Evolutionary conservation across 2,329 filamentous ascomycete genomes (phyloP).

Genomic region (Fusarium veterinarium): DNA sequence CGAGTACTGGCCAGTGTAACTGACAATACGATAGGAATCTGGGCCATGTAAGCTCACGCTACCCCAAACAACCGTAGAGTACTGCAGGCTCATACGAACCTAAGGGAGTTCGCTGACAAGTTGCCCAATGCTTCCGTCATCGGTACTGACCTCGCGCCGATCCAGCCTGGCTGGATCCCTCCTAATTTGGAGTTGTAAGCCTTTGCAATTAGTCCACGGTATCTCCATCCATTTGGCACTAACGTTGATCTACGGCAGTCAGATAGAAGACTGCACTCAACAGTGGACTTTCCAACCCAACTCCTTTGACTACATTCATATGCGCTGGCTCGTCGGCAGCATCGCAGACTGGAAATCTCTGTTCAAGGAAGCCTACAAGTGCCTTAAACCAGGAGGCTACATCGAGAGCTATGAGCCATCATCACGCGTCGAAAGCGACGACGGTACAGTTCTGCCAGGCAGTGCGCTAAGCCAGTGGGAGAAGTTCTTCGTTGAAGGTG

Average conservation of each 20-base stretch:
- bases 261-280: conserved; percentile 8
- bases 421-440: neutral
- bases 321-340: conserved; percentile 2
- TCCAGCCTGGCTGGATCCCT: conserved; percentile 8
- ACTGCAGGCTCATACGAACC: accelerated
- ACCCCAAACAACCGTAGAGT: accelerated
- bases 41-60: neutral
- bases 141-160: neutral
- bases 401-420: conserved; percentile 17
- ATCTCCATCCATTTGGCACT: too few species aligned
- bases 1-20: accelerated
- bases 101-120: conserved; percentile 1
- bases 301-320: conserved; percentile 1
- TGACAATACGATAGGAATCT: neutral
- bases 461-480: conserved; percentile 2
- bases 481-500: conserved; percentile 16
- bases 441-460: neutral
- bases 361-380: neutral
- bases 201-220: too few species aligned
- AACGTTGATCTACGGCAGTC: neutral
- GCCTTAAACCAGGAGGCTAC: neutral
- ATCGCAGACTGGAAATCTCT: neutral
- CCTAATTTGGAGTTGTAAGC: conserved; percentile 4
- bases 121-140: neutral
- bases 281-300: neutral